These are phyloP conservation scores for Plectosphaerella cucumerina DNA, from an alignment of 2,329 filamentous ascomycete species.

Conservation along the genomic window DNA sequence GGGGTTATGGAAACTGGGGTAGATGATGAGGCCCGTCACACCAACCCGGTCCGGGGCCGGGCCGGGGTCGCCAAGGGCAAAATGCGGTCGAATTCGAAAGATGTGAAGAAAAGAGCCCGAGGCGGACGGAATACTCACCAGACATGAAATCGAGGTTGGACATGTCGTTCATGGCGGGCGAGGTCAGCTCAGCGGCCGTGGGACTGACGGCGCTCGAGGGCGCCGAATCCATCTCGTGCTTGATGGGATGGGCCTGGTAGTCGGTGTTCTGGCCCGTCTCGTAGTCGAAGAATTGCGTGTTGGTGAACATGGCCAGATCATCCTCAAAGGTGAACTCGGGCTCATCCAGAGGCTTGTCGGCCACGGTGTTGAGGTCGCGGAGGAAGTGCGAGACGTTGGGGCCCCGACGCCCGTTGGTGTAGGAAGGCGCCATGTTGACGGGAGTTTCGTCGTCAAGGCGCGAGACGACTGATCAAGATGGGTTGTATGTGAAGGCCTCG, in stretches of 20 bases:
- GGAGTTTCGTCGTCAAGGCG: neutral
- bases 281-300: slow-evolving; percentile 78
- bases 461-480: too few species aligned
- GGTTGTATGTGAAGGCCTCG: too few species aligned
- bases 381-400: slow-evolving; percentile 90
- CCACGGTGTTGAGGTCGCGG: slow-evolving; percentile 75
- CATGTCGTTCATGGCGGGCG: slow-evolving; percentile 39
- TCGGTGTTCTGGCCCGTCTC: slow-evolving; percentile 61
- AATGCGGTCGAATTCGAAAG: neutral
- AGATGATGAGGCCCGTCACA: neutral
- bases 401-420: slow-evolving; percentile 63
- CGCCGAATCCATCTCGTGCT: slow-evolving; percentile 32
- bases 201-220: slow-evolving; percentile 16
- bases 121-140: slow-evolving; percentile 32
- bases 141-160: slow-evolving; percentile 44
- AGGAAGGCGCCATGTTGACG: slow-evolving; percentile 59
- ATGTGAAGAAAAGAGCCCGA: neutral
- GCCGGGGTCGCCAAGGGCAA: neutral
- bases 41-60: neutral
- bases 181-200: slow-evolving; percentile 18
- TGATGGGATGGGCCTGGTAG: slow-evolving; percentile 45
- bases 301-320: slow-evolving; percentile 75
- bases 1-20: neutral
- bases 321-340: slow-evolving; percentile 63
- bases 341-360: slow-evolving; percentile 51